phyloP scores from a whole-genome alignment of 345 rosid genomes.

The Gossypium thurberi region DNA sequence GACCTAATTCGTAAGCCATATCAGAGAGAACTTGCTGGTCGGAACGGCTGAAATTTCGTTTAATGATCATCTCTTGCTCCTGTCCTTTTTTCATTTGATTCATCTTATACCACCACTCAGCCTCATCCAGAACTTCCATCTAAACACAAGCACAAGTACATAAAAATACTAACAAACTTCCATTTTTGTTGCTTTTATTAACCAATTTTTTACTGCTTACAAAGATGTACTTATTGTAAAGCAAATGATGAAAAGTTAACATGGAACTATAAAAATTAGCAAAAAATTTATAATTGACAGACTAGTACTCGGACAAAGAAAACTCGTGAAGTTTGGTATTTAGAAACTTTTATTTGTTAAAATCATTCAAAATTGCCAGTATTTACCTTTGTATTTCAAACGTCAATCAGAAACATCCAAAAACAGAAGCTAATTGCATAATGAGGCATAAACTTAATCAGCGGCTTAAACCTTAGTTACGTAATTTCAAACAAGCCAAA shows the following conservation, averaged over 20 bases:
- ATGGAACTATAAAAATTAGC: too few species aligned
- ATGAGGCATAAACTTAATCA: background rate
- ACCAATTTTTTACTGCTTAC: background rate
- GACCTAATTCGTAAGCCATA: conserved; percentile 68
- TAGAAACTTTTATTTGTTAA: background rate
- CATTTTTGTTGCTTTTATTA: background rate
- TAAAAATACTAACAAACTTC: background rate
- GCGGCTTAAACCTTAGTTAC: background rate
- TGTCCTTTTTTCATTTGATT: conserved; percentile 55
- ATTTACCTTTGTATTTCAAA: background rate
- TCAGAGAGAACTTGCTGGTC: conserved; percentile 67
- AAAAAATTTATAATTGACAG: background rate
- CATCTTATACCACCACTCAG: conserved; percentile 85
- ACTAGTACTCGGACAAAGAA: background rate
- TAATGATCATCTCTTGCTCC: conserved; percentile 73
- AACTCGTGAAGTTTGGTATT: background rate
- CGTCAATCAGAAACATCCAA: background rate
- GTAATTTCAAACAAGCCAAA: background rate
- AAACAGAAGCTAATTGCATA: background rate
- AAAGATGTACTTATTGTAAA: background rate
- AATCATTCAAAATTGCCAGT: background rate
- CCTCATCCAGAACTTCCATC: conserved; percentile 81
- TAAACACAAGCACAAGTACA: conserved; percentile 16
- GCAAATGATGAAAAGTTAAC: background rate
- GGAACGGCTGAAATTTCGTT: conserved; percentile 53